These are phyloP conservation scores for Mitragyna speciosa DNA, from an alignment of 257 asterid species.

Conservation along the genomic window DNA sequence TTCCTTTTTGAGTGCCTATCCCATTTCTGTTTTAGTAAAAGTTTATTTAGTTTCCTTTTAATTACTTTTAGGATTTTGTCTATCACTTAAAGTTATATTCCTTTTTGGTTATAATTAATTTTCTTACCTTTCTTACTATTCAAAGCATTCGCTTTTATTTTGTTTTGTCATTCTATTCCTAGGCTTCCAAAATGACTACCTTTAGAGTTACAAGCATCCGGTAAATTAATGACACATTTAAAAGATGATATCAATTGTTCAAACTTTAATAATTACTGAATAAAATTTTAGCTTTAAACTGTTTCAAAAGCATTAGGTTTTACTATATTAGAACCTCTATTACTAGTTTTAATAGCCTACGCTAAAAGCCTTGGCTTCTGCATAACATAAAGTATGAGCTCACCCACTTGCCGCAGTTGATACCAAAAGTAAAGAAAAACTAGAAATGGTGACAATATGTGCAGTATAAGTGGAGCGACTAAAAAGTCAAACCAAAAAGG, in stretches of 20 bases:
- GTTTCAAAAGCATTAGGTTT: not conserved
- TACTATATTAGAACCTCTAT: not conserved
- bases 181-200: not conserved
- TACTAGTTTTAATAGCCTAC: not conserved
- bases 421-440: not conserved
- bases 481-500: not conserved
- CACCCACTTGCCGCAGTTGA: slow-evolving; percentile 1
- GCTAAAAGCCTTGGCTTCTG: not conserved
- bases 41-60: not conserved
- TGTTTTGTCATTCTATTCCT: not conserved
- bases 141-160: not conserved
- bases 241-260: not conserved
- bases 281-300: not conserved
- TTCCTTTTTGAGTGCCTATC: not conserved
- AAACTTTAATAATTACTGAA: not conserved
- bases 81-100: not conserved
- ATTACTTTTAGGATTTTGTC: not conserved
- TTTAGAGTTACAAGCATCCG: not conserved
- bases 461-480: not conserved
- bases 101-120: not conserved
- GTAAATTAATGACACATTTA: not conserved
- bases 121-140: not conserved
- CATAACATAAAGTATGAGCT: not conserved
- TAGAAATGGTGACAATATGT: not conserved
- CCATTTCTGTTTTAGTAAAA: not conserved